Percentiles rank a stretch among this genome's conserved stretches.
phyloP scores from a whole-genome alignment of 495 filamentous ascomycete species.

The Podospora didyma region DNA sequence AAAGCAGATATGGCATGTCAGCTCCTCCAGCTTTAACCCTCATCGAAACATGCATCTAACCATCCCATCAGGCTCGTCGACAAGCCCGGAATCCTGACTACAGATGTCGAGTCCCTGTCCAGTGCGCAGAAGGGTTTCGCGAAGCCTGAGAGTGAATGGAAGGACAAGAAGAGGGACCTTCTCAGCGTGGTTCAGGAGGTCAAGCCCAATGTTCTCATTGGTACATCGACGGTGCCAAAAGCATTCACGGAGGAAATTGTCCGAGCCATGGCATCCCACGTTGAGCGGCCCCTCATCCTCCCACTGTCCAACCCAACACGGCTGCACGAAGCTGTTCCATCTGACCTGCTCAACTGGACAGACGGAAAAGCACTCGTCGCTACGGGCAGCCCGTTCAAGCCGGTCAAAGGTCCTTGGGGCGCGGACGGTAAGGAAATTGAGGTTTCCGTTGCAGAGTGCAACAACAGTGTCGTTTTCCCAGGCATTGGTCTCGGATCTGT shows the following conservation, averaged over 20 bases:
- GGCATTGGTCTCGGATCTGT: conserved; percentile 81
- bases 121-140: conserved; percentile 65
- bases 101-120: conserved; percentile 48
- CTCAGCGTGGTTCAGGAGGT: conserved; percentile 64
- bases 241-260: conserved; percentile 74
- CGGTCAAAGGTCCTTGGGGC: conserved; percentile 60
- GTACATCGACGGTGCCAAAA: conserved; percentile 78
- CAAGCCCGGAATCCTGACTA: conserved; percentile 73
- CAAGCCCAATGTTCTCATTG: conserved; percentile 77
- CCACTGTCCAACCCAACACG: conserved; percentile 84
- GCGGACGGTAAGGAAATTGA: conserved; percentile 51
- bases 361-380: conserved; percentile 75
- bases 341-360: conserved; percentile 77
- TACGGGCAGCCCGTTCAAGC: conserved; percentile 79
- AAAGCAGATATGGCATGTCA: conserved; percentile 72
- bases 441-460: conserved; percentile 77
- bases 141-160: conserved; percentile 62
- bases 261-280: conserved; percentile 73
- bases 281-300: conserved; percentile 74
- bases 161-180: conserved; percentile 53
- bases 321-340: conserved; percentile 76
- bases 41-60: neutral
- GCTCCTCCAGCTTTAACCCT: neutral
- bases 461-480: conserved; percentile 84
- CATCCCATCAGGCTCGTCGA: conserved; percentile 64